Base-by-base conservation (phyloP, 2,329 filamentous ascomycete genomes). In the Tympanopsis confertula region DNA sequence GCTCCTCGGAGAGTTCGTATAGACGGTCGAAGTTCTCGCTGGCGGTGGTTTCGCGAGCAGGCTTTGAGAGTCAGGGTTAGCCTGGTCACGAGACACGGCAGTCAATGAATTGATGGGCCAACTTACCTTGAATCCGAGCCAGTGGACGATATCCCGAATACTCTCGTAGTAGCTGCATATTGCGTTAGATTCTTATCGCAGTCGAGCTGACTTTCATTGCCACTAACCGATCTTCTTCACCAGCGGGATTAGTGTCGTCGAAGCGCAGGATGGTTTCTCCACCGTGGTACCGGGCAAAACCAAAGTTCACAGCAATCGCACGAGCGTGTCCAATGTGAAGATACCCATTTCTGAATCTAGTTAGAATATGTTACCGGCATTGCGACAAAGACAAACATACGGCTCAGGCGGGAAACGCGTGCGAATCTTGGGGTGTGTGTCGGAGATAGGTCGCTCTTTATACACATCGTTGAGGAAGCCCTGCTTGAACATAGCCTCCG, bases 91-190 rank as follows among this genome's bases (percentile, higher is more conserved):
- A n/a, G n/a, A n/a, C n/a, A n/a, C n/a, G n/a, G n/a, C n/a, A n/a
- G n/a, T n/a, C n/a, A n/a, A n/a, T n/a, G n/a, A n/a, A n/a, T n/a
- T n/a, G n/a, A n/a, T n/a, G n/a, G n/a, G n/a, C n/a, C n/a, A n/a
- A n/a, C n/a, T n/a, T n/a, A n/a, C n/a, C n/a, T n/a, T 78, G 52
- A 94, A 95, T 5, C 80, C 83, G 4, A 95, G 68, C 91, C 91
- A 96, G 47, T 69, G 62, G 37, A 95, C 73, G 54, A 89, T 86
- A 44, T 95, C 86, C 50, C 86, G 68, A 47, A 96, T 96, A n/a
- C 85, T 82, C 7, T 71, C 74, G 53, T 93, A 93, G 59, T 88
- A 96, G n/a, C n/a, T n/a, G n/a, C n/a, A n/a, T n/a, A n/a, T n/a
- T n/a, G n/a, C n/a, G n/a, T n/a, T n/a, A n/a, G n/a, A n/a, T n/a